Percentiles rank a stretch among this genome's conserved stretches.
These are phyloP conservation scores for Arxiozyma slooffiae DNA, from an alignment of 1,139 yeast genomes.

Conservation along the genomic window DNA sequence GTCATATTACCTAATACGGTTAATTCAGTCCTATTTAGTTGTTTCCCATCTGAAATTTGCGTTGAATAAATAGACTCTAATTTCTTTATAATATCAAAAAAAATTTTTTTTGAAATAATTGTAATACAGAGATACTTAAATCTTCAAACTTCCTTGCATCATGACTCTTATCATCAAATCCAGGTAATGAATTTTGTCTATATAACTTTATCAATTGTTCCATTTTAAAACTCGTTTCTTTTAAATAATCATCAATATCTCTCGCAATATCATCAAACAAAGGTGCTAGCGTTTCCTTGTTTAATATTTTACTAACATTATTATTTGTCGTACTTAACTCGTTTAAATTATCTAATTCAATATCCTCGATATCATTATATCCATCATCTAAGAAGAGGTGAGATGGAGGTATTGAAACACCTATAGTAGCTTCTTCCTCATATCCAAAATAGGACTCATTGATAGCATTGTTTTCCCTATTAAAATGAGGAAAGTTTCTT, in stretches of 20 bases:
- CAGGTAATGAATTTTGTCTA: slow-evolving; percentile 75
- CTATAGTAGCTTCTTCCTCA: slow-evolving; percentile 34
- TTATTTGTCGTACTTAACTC: slow-evolving; percentile 8
- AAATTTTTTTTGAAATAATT: slow-evolving; percentile 61
- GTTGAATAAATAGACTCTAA: slow-evolving; percentile 43
- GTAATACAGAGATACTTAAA: slow-evolving; percentile 62
- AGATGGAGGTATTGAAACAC: slow-evolving; percentile 31
- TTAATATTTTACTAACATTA: background rate
- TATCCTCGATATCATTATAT: slow-evolving; percentile 6
- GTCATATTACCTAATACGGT: slow-evolving; percentile 70
- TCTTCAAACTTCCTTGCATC: slow-evolving; percentile 71
- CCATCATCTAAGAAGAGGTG: slow-evolving; percentile 6
- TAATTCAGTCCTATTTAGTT: slow-evolving; percentile 40
- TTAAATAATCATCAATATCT: slow-evolving; percentile 57
- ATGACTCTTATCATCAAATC: slow-evolving; percentile 64
- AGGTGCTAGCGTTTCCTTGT: slow-evolving; percentile 49
- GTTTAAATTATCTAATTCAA: slow-evolving; percentile 7
- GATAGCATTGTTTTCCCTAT: background rate
- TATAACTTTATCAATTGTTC: slow-evolving; percentile 53
- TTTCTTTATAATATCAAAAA: slow-evolving; percentile 66
- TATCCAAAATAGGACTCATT: slow-evolving; percentile 22
- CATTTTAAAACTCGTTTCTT: slow-evolving; percentile 41
- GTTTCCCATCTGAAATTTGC: slow-evolving; percentile 21
- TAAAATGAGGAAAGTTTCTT: slow-evolving; percentile 54
- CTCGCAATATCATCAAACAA: slow-evolving; percentile 63